Conservation (phyloP, 2,329 filamentous ascomycete genomes). For the Colletotrichum siamense region DNA sequence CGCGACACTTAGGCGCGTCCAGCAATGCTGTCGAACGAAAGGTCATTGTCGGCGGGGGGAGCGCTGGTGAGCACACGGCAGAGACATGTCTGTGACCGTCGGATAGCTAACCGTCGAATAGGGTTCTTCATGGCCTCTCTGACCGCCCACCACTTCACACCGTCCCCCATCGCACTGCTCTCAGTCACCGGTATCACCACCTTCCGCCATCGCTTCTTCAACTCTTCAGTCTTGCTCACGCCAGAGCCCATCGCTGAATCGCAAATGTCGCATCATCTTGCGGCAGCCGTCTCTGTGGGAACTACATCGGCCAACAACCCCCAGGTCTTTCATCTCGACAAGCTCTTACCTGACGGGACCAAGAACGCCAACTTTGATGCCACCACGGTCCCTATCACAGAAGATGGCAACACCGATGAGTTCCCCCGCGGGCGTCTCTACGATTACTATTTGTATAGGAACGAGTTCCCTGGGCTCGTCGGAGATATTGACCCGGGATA, state of each 20-base stretch:
- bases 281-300: constrained; percentile 29
- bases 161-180: constrained; percentile 35
- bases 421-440: constrained; percentile 31
- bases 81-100: background rate
- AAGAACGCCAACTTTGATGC: constrained; percentile 23
- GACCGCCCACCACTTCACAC: constrained; percentile 32
- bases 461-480: constrained; percentile 31
- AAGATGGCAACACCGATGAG: background rate
- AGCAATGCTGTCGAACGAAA: constrained; percentile 15
- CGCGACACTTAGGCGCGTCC: constrained; percentile 24
- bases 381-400: background rate
- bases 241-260: constrained; percentile 30
- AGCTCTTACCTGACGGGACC: constrained; percentile 30
- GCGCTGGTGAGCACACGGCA: constrained; percentile 31
- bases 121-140: constrained; percentile 36
- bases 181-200: constrained; percentile 40
- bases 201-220: constrained; percentile 40
- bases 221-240: constrained; percentile 34
- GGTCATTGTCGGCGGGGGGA: constrained; percentile 38
- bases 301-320: constrained; percentile 20
- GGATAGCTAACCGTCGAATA: constrained; percentile 3
- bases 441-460: constrained; percentile 37
- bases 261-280: constrained; percentile 27
- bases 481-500: constrained; percentile 35
- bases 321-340: constrained; percentile 28